These are phyloP conservation scores for Penicillium waksmanii DNA, from an alignment of 495 filamentous ascomycete species.

Conservation along the genomic window DNA sequence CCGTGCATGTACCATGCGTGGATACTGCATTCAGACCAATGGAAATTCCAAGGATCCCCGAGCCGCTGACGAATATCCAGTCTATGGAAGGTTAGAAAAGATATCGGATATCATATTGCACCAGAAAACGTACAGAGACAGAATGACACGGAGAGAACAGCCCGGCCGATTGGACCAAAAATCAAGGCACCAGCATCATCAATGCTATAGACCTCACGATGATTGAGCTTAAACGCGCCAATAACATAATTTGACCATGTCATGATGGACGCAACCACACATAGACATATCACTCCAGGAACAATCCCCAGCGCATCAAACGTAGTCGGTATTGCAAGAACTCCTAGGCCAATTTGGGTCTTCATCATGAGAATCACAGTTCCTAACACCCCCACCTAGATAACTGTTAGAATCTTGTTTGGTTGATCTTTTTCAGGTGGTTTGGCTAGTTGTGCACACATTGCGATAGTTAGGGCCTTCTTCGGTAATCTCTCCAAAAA, in stretches of 20 bases:
- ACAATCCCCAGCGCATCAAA: conserved; percentile 1
- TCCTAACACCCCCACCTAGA: background rate
- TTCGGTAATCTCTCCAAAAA: conserved; percentile 2
- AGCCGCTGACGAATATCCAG: conserved; percentile 4
- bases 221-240: conserved; percentile 2
- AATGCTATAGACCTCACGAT: conserved; percentile 6
- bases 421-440: background rate
- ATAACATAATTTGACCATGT: conserved; percentile 3
- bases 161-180: background rate
- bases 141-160: background rate
- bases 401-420: background rate
- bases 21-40: conserved; percentile 3
- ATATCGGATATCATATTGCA: background rate
- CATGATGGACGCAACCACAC: background rate
- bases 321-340: conserved; percentile 1
- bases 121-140: conserved; percentile 1
- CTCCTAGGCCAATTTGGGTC: conserved; percentile 4
- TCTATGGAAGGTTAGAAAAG: background rate
- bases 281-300: background rate
- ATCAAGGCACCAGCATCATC: conserved; percentile 3
- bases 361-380: conserved; percentile 6
- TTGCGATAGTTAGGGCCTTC: conserved; percentile 7
- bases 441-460: background rate
- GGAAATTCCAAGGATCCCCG: background rate
- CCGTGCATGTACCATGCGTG: conserved; percentile 2